Conservation (phyloP, 2,329 filamentous ascomycete species). For the Fusarium ramigenum region DNA sequence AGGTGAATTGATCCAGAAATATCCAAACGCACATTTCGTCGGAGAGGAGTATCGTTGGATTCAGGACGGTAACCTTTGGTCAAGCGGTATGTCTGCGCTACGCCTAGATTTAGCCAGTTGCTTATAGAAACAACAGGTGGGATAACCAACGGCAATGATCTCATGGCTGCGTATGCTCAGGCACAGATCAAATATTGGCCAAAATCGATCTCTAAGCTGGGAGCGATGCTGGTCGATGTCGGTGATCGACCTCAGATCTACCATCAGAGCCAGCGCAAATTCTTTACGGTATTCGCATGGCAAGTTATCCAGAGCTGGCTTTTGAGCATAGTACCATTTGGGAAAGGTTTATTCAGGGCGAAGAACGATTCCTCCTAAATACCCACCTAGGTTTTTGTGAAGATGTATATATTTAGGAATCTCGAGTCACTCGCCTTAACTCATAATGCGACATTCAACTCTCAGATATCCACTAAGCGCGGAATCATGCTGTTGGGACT, state of each 20-base stretch:
- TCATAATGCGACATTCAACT: neutral
- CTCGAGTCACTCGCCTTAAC: neutral
- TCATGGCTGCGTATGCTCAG: slow-evolving; percentile 62
- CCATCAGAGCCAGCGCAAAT: slow-evolving; percentile 46
- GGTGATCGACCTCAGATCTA: slow-evolving; percentile 60
- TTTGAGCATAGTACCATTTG: slow-evolving; percentile 2
- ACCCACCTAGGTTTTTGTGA: neutral
- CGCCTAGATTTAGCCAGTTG: neutral
- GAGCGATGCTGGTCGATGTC: slow-evolving; percentile 56
- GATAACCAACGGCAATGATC: slow-evolving; percentile 65
- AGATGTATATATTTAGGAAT: neutral
- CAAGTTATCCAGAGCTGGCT: slow-evolving; percentile 49
- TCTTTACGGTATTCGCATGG: slow-evolving; percentile 50
- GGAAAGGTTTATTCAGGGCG: neutral
- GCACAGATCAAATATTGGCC: slow-evolving; percentile 55
- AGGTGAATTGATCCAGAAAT: slow-evolving; percentile 49
- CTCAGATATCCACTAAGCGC: neutral
- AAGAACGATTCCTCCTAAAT: neutral
- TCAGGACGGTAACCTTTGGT: slow-evolving; percentile 64
- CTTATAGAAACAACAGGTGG: slow-evolving; percentile 50
- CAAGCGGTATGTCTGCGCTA: slow-evolving; percentile 55
- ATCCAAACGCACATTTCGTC: slow-evolving; percentile 52
- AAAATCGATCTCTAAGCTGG: slow-evolving; percentile 54
- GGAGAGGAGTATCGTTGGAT: slow-evolving; percentile 61
- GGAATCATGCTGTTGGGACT: neutral